Percentiles rank a stretch among this genome's conserved stretches.
Conservation (phyloP, 1,139 yeast genomes). For the Yamadazyma songkhlaensis region DNA sequence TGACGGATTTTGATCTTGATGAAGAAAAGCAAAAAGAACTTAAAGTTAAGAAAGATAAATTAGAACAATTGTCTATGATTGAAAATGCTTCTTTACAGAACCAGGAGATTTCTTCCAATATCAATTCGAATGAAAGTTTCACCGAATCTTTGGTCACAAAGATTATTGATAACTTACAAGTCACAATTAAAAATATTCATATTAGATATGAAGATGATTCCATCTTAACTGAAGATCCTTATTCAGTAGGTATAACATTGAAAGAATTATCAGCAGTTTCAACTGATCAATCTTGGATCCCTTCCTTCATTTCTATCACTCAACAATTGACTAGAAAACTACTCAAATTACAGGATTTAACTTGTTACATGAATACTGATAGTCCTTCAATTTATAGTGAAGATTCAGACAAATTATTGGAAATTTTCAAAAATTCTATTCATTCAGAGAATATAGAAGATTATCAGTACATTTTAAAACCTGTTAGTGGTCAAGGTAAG, state of each 20-base stretch:
- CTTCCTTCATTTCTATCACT: slow-evolving; percentile 76
- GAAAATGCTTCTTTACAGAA: slow-evolving; percentile 43
- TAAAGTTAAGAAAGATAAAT: slow-evolving; percentile 60
- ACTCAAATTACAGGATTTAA: slow-evolving; percentile 68
- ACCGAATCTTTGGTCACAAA: slow-evolving; percentile 86
- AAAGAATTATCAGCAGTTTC: slow-evolving; percentile 90
- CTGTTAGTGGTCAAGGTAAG: slow-evolving; percentile 87
- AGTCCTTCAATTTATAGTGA: slow-evolving; percentile 46
- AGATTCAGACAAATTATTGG: slow-evolving; percentile 42
- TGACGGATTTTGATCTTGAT: slow-evolving; percentile 54
- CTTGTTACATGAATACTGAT: slow-evolving; percentile 85
- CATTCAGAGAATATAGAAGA: slow-evolving; percentile 21
- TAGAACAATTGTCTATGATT: slow-evolving; percentile 67
- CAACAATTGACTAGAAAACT: slow-evolving; percentile 72
- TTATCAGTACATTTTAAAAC: slow-evolving; percentile 71
- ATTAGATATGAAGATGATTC: slow-evolving; percentile 83
- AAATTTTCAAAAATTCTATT: slow-evolving; percentile 34
- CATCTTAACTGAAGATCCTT: slow-evolving; percentile 66
- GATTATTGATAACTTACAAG: slow-evolving; percentile 87
- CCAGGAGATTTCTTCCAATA: slow-evolving; percentile 40
- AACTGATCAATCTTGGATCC: slow-evolving; percentile 81
- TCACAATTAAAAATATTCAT: slow-evolving; percentile 91
- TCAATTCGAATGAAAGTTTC: slow-evolving; percentile 65
- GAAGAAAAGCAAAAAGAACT: slow-evolving; percentile 68
- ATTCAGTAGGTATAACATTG: slow-evolving; percentile 78